Conservation (phyloP, 1,284 basidiomycete species). For the Pseudozyma flocculosa region DNA sequence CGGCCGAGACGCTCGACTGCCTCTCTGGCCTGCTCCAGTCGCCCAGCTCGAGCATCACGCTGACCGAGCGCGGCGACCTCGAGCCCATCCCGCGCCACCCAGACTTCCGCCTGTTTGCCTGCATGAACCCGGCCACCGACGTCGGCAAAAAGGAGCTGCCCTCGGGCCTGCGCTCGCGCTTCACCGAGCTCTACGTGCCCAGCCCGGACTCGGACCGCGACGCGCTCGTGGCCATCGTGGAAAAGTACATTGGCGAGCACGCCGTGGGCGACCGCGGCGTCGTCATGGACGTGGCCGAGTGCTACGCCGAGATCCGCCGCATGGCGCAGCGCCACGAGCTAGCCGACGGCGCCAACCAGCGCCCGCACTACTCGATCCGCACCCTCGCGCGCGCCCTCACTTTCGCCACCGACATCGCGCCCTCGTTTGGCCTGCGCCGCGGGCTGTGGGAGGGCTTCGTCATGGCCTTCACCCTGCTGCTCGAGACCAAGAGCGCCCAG, state of each 20-base stretch:
- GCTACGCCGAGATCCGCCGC: constrained; percentile 81
- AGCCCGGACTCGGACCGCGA: constrained; percentile 90
- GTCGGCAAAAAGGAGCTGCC: constrained; percentile 97
- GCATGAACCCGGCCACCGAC: constrained; percentile 99
- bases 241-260: constrained; percentile 83
- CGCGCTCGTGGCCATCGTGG: constrained; percentile 81
- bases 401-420: constrained; percentile 81
- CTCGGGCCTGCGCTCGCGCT: constrained; percentile 81
- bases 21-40: constrained; percentile 82
- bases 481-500: constrained; percentile 74
- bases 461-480: constrained; percentile 96
- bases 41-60: constrained; percentile 81
- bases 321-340: constrained; percentile 77
- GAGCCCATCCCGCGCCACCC: constrained; percentile 88
- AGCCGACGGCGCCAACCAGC: constrained; percentile 88
- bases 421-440: constrained; percentile 73
- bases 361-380: constrained; percentile 97
- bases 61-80: constrained; percentile 90
- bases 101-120: constrained; percentile 94
- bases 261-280: constrained; percentile 83
- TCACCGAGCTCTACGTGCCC: constrained; percentile 93
- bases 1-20: constrained; percentile 90
- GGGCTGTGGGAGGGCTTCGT: constrained; percentile 93
- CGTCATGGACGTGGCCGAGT: constrained; percentile 87
- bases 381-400: constrained; percentile 88